Evolutionary conservation across 2,329 filamentous ascomycete genomes (phyloP), one percentile per base, ranked within the genome.

Genomic region (Ophiostoma novo-ulmi): DNA sequence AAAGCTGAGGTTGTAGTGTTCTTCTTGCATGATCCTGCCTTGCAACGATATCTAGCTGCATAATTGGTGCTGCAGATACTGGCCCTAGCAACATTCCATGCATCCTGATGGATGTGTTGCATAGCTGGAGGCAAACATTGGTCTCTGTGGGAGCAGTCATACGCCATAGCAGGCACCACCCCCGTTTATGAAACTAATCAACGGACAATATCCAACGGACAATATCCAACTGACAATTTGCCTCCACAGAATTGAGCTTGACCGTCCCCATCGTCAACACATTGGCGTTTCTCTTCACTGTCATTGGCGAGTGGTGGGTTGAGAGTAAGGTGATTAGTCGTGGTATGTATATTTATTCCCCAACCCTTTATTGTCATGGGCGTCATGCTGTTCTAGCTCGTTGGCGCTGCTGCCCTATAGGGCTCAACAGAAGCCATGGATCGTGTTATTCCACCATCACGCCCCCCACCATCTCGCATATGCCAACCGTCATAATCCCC

Each of bases 221-320:
- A 67, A 5, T 7, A 58, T 26, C 52, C 52, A 58, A 38, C 44
- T 55, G 64, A 67, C 64, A 67, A 41, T 26, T 38, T 38, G 17
- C 55, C 52, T 68, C 31, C 35, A 64, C 75, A 95, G 94, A 98
- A 80, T 78, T 98, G 75, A 97, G 93, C 77, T 83, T 98, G 73
- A 97, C 94, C 2, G 94, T 98, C 0, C 94, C 94, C 1, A 95
- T 98, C 73, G 94, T 94, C 1, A 98, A 98, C 77, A 97, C 93
- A 0, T 82, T 97, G 77, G 94, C 94, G 0, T 98, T 98, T 75
- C 80, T 98, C n/a, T 98, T 97, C 77, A 98, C 94, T 0, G 94
- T 97, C 1, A 77, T 97, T 14, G 94, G 94, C 0, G 94, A 98
- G 76, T 98, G 94, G 93, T 96, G 90, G 84, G 93, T 94, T 0